phyloP scores from a whole-genome alignment of 1,284 basidiomycete genomes.

The Golubevia sp. region DNA sequence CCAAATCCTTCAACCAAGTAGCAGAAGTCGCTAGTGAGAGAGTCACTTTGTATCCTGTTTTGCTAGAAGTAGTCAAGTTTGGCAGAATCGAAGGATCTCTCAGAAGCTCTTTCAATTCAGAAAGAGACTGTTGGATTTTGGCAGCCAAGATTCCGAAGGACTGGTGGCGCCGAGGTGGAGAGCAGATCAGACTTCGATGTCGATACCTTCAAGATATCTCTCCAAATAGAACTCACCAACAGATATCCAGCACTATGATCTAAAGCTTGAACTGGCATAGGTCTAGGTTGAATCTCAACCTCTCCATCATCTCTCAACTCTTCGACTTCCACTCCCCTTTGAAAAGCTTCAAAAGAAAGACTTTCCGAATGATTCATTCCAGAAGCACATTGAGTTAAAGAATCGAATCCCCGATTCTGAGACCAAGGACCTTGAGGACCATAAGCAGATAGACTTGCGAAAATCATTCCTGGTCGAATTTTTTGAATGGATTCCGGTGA shows the following conservation, averaged over 20 bases:
- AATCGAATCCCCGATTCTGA: slow-evolving; percentile 70
- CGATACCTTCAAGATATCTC: slow-evolving; percentile 14
- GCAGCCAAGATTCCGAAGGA: too few species aligned
- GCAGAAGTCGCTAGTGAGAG: too few species aligned
- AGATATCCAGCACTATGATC: slow-evolving; percentile 72
- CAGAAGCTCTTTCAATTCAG: too few species aligned
- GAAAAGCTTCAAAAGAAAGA: slow-evolving; percentile 64
- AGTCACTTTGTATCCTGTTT: too few species aligned
- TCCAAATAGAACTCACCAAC: slow-evolving; percentile 65
- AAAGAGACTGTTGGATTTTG: too few species aligned
- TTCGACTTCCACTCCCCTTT: slow-evolving; percentile 14
- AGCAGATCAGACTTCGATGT: too few species aligned
- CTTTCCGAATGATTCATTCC: slow-evolving; percentile 71
- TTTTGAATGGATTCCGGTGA: slow-evolving; percentile 64
- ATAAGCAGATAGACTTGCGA: slow-evolving; percentile 69
- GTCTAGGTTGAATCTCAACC: slow-evolving; percentile 62
- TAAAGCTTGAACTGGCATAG: slow-evolving; percentile 70
- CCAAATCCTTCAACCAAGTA: neutral
- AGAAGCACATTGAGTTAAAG: slow-evolving; percentile 71
- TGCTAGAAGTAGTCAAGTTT: too few species aligned
- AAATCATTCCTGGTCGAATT: slow-evolving; percentile 68
- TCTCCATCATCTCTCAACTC: slow-evolving; percentile 20
- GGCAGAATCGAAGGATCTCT: too few species aligned
- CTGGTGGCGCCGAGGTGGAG: too few species aligned
- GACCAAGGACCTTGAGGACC: slow-evolving; percentile 71